These are phyloP conservation scores for Parsonsia alboflavescens DNA, from an alignment of 257 asterid genomes.

Conservation along the genomic window DNA sequence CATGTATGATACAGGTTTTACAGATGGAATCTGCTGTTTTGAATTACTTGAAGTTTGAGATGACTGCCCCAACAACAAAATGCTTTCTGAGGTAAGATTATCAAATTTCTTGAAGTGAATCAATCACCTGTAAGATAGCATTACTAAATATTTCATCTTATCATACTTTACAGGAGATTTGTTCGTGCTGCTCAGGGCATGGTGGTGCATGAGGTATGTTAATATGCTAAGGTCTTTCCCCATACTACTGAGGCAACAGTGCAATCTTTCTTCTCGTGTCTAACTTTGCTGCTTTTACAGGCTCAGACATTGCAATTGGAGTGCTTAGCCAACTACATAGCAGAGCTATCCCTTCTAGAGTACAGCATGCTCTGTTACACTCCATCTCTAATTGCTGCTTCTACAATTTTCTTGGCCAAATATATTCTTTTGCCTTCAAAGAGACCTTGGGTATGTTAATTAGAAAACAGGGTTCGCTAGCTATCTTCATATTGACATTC, in stretches of 20 bases:
- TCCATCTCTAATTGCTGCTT: conserved; percentile 52
- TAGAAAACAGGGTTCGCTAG: no score
- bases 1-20: conserved; percentile 46
- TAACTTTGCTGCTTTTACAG: background rate
- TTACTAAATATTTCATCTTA: conserved; percentile 8
- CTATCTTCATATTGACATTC: background rate
- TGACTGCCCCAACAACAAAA: conserved; percentile 82
- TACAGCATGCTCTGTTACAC: conserved; percentile 42
- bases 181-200: conserved; percentile 81
- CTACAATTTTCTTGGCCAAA: conserved; percentile 48
- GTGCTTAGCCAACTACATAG: conserved; percentile 49
- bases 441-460: conserved; percentile 54
- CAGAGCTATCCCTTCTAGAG: conserved; percentile 47
- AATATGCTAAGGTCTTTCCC: background rate
- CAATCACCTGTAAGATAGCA: background rate
- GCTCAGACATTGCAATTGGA: conserved; percentile 66
- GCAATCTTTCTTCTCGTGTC: background rate
- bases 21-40: conserved; percentile 77
- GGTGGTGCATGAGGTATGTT: conserved; percentile 51
- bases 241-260: background rate
- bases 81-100: conserved; percentile 66
- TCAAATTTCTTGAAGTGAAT: background rate
- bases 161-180: conserved; percentile 52
- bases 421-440: conserved; percentile 33
- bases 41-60: conserved; percentile 78